phyloP scores from a whole-genome alignment of 257 asterid species.

The Handroanthus guayacan region DNA sequence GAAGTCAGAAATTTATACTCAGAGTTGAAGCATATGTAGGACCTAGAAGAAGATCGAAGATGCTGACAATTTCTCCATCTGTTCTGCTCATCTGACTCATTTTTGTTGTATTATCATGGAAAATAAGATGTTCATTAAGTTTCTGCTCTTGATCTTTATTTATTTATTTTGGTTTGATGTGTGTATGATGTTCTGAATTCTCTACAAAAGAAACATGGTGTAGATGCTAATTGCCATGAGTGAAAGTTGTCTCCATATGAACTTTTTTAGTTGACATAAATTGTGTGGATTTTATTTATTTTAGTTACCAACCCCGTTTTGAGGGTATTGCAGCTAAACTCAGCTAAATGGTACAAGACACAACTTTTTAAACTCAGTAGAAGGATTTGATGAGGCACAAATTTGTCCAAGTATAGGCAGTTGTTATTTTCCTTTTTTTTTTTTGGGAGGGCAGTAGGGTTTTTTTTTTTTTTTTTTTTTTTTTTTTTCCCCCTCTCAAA shows the following conservation, averaged over 20 bases:
- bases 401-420: too few relatives aligned
- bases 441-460: too few relatives aligned
- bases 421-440: too few relatives aligned
- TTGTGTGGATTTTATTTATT: too few relatives aligned
- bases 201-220: background rate
- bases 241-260: background rate
- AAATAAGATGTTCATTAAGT: background rate
- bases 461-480: too few relatives aligned
- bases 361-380: too few relatives aligned
- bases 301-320: too few relatives aligned
- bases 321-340: too few relatives aligned
- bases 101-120: slow-evolving; percentile 26
- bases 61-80: slow-evolving; percentile 43
- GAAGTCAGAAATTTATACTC: slow-evolving; percentile 9
- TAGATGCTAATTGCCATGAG: background rate
- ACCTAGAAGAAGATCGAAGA: slow-evolving; percentile 20
- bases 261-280: background rate
- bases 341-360: too few relatives aligned
- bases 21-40: slow-evolving; percentile 32
- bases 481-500: too few relatives aligned
- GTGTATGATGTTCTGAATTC: background rate
- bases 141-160: background rate
- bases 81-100: slow-evolving; percentile 35
- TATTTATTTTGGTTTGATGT: background rate
- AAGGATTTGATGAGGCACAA: too few relatives aligned